Evolutionary conservation across 495 filamentous ascomycete species (phyloP).

Genomic region (Pyrenopolyporus hunteri): DNA sequence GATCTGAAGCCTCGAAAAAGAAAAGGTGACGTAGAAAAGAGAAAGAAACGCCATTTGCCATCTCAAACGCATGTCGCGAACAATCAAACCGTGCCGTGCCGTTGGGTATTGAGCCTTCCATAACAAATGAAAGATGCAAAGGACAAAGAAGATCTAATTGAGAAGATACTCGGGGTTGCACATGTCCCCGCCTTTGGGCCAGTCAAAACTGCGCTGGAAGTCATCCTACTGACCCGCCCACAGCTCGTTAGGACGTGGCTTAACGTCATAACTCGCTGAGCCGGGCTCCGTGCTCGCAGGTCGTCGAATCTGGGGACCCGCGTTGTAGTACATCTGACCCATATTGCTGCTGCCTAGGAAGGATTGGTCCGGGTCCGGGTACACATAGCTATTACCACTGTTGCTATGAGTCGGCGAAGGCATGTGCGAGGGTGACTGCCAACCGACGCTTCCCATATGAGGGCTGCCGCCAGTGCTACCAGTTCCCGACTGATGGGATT

Average conservation of each 20-base stretch:
- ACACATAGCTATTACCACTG: conserved; percentile 64
- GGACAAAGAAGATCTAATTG: conserved; percentile 31
- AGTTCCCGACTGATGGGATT: conserved; percentile 67
- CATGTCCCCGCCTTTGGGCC: background rate
- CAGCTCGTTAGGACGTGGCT: conserved; percentile 50
- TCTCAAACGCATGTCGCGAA: conserved; percentile 26
- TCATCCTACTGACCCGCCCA: conserved; percentile 43
- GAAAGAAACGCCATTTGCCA: conserved; percentile 38
- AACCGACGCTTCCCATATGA: conserved; percentile 73
- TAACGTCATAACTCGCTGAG: conserved; percentile 65
- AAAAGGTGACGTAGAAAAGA: conserved; percentile 13
- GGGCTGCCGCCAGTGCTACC: conserved; percentile 73
- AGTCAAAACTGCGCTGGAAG: conserved; percentile 1
- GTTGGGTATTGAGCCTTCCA: conserved; percentile 34
- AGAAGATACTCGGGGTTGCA: background rate
- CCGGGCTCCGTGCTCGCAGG: conserved; percentile 74
- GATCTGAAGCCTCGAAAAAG: conserved; percentile 13
- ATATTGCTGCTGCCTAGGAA: conserved; percentile 58
- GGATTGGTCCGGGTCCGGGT: conserved; percentile 70
- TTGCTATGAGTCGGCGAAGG: conserved; percentile 68
- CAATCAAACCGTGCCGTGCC: conserved; percentile 32
- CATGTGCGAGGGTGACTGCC: conserved; percentile 73
- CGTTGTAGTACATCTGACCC: conserved; percentile 67
- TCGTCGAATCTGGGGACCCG: conserved; percentile 66
- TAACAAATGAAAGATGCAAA: conserved; percentile 33